Percentiles rank a stretch among this genome's conserved stretches.
phyloP scores from a whole-genome alignment of 1,284 basidiomycete species.

The Thecaphora frezii region DNA sequence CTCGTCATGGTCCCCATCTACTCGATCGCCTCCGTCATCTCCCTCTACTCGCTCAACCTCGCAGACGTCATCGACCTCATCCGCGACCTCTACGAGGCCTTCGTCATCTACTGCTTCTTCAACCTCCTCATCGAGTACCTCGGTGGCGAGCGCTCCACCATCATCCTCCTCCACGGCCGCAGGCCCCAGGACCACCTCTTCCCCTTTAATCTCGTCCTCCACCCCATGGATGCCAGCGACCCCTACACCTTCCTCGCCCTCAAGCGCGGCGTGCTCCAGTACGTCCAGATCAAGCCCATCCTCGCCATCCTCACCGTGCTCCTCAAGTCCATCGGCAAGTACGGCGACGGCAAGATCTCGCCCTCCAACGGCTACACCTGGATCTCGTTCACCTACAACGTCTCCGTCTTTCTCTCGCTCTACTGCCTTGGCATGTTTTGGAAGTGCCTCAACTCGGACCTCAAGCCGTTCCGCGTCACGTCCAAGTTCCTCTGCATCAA shows the following conservation, averaged over 20 bases:
- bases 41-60: conserved; percentile 88
- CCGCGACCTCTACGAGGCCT: conserved; percentile 94
- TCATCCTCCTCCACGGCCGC: conserved; percentile 86
- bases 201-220: conserved; percentile 66
- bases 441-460: conserved; percentile 49
- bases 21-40: conserved; percentile 84
- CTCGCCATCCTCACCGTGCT: conserved; percentile 81
- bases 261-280: conserved; percentile 93
- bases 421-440: conserved; percentile 57
- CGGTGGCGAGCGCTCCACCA: conserved; percentile 86
- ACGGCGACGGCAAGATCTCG: conserved; percentile 82
- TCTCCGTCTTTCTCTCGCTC: conserved; percentile 62
- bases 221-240: conserved; percentile 53
- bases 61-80: conserved; percentile 95
- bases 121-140: conserved; percentile 67
- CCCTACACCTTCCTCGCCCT: conserved; percentile 88
- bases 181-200: conserved; percentile 83
- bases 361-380: conserved; percentile 73
- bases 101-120: conserved; percentile 81
- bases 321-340: conserved; percentile 82
- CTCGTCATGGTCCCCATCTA: conserved; percentile 97
- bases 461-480: conserved; percentile 51
- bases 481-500: conserved; percentile 86
- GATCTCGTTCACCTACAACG: conserved; percentile 71
- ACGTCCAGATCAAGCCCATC: conserved; percentile 92